Base-by-base conservation (phyloP, 2,329 filamentous ascomycete species). In the Didymella glomerata region DNA sequence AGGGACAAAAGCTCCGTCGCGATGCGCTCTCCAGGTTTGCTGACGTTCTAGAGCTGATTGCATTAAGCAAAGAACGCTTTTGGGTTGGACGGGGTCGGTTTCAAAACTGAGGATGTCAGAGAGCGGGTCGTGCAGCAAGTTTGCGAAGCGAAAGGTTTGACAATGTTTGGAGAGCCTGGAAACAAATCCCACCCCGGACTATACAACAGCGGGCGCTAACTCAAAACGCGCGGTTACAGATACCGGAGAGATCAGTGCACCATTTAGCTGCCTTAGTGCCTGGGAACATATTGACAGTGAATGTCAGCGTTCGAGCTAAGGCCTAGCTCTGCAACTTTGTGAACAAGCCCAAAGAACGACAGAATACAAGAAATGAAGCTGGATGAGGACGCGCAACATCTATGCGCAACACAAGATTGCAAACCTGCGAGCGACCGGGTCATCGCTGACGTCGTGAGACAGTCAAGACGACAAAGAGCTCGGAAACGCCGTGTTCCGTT, bases 41-140 rank as follows among this genome's bases (percentile, higher is more conserved):
- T 59, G 64, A 51, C 67, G 60, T 68, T 68, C 60, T 61, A 47
- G 68, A 65, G 60, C 60, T 34, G 47, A 45, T 49, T 45, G 58
- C 75, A 77, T 77, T 57, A 76, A 51, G 58, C 50, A 52, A 63
- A 44, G 61, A 66, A 61, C 67, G 53, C 54, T 68, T 73, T 69
- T 63, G 70, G 71, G 60, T 42, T 58, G 63, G 65, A 62, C 60
- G 70, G 72, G 68, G 69, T 61, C 67, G 68, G 75, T 77, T 77
- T 78, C 75, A 76, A 77, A 78, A 77, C 76, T 68, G 63, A 69
- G 64, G 61, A 68, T 64, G 73, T 76, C 67, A 68, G 72, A 74
- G 70, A 63, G 65, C 48, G 67, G 68, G 65, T 67, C 72, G 71
- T 76, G 74, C 70, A 67, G 69, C 71, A 70, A 63, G 55, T 71